Conservation (phyloP, 169 alveolate species). For the Cyclospora cayetanensis region DNA sequence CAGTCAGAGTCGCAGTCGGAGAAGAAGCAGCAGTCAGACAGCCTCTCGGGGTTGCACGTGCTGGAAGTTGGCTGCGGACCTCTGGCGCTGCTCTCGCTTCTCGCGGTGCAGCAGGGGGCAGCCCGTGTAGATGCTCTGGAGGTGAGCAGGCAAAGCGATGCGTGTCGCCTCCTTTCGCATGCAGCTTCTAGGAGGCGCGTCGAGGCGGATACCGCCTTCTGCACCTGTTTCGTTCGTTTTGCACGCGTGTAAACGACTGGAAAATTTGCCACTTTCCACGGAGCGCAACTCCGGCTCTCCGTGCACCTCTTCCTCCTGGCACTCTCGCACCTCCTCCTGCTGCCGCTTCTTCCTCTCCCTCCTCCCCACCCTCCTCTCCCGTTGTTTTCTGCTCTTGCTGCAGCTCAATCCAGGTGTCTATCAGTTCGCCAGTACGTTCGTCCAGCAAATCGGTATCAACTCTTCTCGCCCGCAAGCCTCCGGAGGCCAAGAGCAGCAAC, state of each 20-base stretch:
- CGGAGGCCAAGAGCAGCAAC: too few relatives aligned
- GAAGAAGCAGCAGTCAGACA: neutral
- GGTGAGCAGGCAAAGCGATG: too few relatives aligned
- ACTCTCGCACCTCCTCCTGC: neutral
- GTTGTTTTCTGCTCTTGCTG: neutral
- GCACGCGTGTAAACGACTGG: too few relatives aligned
- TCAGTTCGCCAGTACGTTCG: constrained; percentile 41
- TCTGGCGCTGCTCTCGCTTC: constrained; percentile 84
- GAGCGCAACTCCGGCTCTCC: neutral
- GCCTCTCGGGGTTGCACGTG: constrained; percentile 75
- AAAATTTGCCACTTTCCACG: too few relatives aligned
- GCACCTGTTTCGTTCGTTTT: too few relatives aligned
- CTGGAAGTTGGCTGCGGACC: constrained; percentile 90
- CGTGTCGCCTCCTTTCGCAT: too few relatives aligned
- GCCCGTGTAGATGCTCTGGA: constrained; percentile 86
- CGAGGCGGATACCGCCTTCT: too few relatives aligned
- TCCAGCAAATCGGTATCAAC: constrained; percentile 14
- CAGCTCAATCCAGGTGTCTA: constrained; percentile 20
- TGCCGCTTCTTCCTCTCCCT: neutral
- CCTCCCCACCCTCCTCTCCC: neutral
- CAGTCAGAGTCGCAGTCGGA: neutral
- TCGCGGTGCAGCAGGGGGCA: constrained; percentile 87
- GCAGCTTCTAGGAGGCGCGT: too few relatives aligned
- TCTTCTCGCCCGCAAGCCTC: neutral
- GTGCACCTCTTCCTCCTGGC: neutral